phyloP scores from a whole-genome alignment of 75 land plant species.

The Selaginella tamariscina region DNA sequence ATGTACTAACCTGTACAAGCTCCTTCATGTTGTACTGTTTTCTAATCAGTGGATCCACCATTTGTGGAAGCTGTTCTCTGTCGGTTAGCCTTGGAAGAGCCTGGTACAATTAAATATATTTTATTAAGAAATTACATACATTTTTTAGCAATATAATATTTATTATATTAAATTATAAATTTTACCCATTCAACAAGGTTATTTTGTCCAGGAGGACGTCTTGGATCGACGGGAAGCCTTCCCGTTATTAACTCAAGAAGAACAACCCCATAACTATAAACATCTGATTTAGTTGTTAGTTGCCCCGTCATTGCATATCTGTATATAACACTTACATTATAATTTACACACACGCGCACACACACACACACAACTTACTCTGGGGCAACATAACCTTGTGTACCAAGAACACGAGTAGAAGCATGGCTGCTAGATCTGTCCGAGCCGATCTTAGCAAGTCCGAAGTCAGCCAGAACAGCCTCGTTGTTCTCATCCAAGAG shows the following conservation, averaged over 20 bases:
- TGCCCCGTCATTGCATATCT: slow-evolving; percentile 4
- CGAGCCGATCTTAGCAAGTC: neutral
- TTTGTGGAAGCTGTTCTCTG: neutral
- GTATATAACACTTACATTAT: neutral
- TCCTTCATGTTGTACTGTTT: slow-evolving; percentile 1
- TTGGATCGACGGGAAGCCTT: slow-evolving; percentile 6
- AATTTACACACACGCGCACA: neutral
- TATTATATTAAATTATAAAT: neutral
- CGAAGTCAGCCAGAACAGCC: neutral
- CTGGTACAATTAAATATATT: neutral
- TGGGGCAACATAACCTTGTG: slow-evolving; percentile 14
- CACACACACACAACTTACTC: slow-evolving; percentile 10
- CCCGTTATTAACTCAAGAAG: slow-evolving; percentile 5
- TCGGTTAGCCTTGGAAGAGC: slow-evolving; percentile 7
- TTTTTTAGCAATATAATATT: neutral
- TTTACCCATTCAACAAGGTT: neutral
- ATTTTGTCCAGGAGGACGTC: neutral
- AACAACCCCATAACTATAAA: slow-evolving; percentile 10
- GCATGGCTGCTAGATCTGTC: neutral
- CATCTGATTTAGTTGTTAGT: slow-evolving; percentile 1
- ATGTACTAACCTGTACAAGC: neutral
- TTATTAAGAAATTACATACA: neutral
- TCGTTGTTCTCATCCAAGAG: slow-evolving; percentile 3
- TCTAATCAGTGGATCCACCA: neutral
- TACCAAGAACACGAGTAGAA: slow-evolving; percentile 8